These are phyloP conservation scores for Penicillium goetzii DNA, from an alignment of 495 filamentous ascomycete genomes.

Conservation along the genomic window DNA sequence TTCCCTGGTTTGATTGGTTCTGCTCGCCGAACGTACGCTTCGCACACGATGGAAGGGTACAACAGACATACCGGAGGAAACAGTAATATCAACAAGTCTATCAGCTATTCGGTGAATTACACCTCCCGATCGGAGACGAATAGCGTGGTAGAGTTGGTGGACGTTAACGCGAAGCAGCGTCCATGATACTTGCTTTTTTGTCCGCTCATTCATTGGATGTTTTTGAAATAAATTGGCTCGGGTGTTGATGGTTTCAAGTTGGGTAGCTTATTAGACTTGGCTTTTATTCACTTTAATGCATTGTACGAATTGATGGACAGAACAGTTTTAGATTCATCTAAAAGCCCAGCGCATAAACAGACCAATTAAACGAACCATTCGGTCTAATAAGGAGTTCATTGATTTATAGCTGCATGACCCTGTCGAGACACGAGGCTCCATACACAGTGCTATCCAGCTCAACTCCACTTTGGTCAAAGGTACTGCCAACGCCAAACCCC, in stretches of 20 bases:
- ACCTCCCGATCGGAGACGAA: conserved; percentile 5
- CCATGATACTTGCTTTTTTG: neutral
- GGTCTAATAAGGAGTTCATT: neutral
- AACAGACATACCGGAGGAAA: neutral
- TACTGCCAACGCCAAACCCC: neutral
- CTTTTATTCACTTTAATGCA: neutral
- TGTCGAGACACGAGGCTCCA: neutral
- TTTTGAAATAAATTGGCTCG: neutral
- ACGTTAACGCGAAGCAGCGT: conserved; percentile 12
- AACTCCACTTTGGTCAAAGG: neutral
- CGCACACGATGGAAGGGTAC: conserved; percentile 9
- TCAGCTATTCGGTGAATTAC: conserved; percentile 28
- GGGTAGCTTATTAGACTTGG: neutral
- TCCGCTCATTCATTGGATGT: neutral
- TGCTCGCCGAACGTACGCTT: conserved; percentile 13
- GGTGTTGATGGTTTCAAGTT: neutral
- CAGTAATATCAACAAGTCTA: conserved; percentile 28
- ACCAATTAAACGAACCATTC: neutral
- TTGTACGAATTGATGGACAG: neutral
- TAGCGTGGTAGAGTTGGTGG: conserved; percentile 22
- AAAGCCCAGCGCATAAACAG: neutral
- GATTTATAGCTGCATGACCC: neutral
- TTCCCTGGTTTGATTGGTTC: conserved; percentile 20
- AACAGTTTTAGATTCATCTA: neutral
- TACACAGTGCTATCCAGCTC: neutral